Percentiles rank a stretch among this genome's conserved stretches.
phyloP scores from a whole-genome alignment of 306 rosid genomes.

The Sicyos baderoa region DNA sequence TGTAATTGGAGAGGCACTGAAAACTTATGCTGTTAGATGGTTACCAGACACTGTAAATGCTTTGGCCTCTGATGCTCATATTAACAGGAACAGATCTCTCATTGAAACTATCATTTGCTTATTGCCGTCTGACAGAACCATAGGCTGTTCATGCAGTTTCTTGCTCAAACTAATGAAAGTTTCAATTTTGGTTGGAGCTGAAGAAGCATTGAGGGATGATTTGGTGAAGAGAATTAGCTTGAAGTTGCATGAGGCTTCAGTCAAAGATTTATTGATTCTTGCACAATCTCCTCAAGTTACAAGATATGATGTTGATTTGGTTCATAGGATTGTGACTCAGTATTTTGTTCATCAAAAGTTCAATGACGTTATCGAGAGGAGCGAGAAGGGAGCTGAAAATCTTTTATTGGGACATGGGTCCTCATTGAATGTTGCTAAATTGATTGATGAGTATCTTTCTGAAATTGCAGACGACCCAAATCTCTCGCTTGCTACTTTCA shows the following conservation, averaged over 20 bases:
- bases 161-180: constrained; percentile 80
- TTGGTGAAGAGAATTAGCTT: constrained; percentile 49
- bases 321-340: constrained; percentile 47
- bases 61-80: constrained; percentile 64
- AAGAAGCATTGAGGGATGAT: constrained; percentile 45
- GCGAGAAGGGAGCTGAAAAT: constrained; percentile 41
- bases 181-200: constrained; percentile 70
- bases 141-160: constrained; percentile 73
- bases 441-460: constrained; percentile 60
- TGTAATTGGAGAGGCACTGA: constrained; percentile 89
- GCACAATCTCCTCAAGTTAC: constrained; percentile 63
- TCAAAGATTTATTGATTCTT: constrained; percentile 64
- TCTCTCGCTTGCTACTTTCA: constrained; percentile 47
- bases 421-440: constrained; percentile 58
- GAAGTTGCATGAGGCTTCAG: constrained; percentile 73
- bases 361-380: constrained; percentile 35
- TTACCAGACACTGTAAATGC: constrained; percentile 82
- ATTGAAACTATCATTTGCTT: constrained; percentile 80
- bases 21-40: constrained; percentile 79
- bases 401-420: constrained; percentile 41
- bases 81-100: constrained; percentile 60
- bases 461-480: constrained; percentile 68
- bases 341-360: constrained; percentile 40
- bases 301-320: constrained; percentile 56
- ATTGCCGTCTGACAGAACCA: constrained; percentile 54